Conservation (phyloP, 2,329 filamentous ascomycete genomes). For the Verruconis gallopava region DNA sequence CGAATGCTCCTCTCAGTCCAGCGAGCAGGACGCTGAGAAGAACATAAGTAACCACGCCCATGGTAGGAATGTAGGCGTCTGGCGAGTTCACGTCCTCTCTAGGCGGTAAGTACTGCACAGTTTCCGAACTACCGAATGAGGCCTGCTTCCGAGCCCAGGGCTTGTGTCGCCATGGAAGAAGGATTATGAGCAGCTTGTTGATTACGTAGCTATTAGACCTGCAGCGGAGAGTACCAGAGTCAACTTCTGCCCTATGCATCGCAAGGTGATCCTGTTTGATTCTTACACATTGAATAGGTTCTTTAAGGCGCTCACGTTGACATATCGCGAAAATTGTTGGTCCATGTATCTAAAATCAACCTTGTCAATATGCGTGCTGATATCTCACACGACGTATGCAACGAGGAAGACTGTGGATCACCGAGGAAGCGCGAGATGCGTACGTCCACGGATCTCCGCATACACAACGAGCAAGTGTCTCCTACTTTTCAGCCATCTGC, state of each 20-base stretch:
- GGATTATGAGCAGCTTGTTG: slow-evolving; percentile 81
- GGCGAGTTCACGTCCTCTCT: slow-evolving; percentile 94
- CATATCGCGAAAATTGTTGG: slow-evolving; percentile 58
- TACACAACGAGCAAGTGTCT: background rate
- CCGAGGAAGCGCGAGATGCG: no score
- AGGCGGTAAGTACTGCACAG: slow-evolving; percentile 65
- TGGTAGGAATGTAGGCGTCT: slow-evolving; percentile 94
- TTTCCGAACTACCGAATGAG: slow-evolving; percentile 45
- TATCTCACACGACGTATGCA: no score
- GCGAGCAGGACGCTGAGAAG: slow-evolving; percentile 83
- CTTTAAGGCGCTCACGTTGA: slow-evolving; percentile 86
- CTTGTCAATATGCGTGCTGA: no score
- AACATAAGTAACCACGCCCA: slow-evolving; percentile 96
- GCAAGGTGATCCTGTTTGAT: no score
- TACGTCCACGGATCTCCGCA: no score
- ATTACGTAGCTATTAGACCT: slow-evolving; percentile 95
- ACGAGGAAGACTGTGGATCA: no score
- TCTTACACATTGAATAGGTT: slow-evolving; percentile 99
- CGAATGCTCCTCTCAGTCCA: slow-evolving; percentile 79
- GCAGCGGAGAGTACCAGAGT: no score
- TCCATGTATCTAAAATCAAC: background rate
- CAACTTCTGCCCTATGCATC: no score
- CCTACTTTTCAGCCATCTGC: slow-evolving; percentile 32
- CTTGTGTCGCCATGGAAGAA: slow-evolving; percentile 96
- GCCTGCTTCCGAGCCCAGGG: slow-evolving; percentile 90